Percentiles rank a stretch among this genome's conserved stretches.
Evolutionary conservation across 2,329 filamentous ascomycete genomes (phyloP).

Genomic region (Botryotinia narcissicola): DNA sequence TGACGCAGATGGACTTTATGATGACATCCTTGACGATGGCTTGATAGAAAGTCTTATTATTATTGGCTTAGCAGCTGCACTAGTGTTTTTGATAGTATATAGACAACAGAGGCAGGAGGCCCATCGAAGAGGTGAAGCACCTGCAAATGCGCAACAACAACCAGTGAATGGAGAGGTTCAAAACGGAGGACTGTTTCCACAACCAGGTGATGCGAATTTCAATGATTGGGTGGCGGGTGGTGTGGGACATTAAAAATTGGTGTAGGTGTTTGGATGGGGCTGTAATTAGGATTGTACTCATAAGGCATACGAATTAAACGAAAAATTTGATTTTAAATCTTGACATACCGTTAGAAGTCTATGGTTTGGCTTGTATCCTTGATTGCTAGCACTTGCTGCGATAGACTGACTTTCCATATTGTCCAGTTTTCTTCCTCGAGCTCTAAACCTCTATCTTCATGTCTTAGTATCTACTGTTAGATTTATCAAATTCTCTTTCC

Average conservation of each 20-base stretch:
- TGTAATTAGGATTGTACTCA: slow-evolving; percentile 7
- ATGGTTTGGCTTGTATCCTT: neutral
- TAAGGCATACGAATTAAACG: neutral
- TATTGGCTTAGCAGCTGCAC: slow-evolving; percentile 68
- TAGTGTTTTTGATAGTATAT: slow-evolving; percentile 80
- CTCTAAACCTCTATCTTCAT: neutral
- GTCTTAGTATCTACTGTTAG: neutral
- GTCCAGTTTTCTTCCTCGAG: neutral
- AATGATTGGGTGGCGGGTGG: slow-evolving; percentile 63
- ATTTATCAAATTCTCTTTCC: neutral
- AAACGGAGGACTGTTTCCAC: slow-evolving; percentile 61
- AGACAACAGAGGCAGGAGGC: slow-evolving; percentile 66
- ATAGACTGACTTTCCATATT: neutral
- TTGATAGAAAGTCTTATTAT: slow-evolving; percentile 84
- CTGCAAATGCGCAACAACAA: slow-evolving; percentile 39
- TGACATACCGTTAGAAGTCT: neutral
- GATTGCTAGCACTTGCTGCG: neutral
- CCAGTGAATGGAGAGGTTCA: slow-evolving; percentile 31
- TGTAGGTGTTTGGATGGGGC: neutral
- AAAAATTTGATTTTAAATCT: neutral
- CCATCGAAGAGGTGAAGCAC: slow-evolving; percentile 45
- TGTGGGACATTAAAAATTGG: slow-evolving; percentile 53
- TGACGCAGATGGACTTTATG: slow-evolving; percentile 54
- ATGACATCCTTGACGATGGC: slow-evolving; percentile 71
- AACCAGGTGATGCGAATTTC: slow-evolving; percentile 64